Evolutionary conservation across 257 asterid genomes (phyloP).

Genomic region (Apocynum venetum): DNA sequence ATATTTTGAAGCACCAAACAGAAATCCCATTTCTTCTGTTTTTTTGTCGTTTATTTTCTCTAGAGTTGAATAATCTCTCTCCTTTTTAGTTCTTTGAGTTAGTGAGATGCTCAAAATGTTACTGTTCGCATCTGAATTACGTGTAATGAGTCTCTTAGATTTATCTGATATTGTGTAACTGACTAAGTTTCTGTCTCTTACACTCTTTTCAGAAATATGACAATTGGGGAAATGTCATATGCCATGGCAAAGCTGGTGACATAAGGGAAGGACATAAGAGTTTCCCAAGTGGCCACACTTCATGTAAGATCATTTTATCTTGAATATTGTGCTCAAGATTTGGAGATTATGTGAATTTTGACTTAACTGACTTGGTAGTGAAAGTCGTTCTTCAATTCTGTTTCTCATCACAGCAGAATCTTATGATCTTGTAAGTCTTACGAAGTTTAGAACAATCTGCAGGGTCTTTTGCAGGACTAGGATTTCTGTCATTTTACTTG

Average conservation of each 20-base stretch:
- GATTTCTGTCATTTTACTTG: slow-evolving; percentile 63
- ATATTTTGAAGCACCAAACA: not conserved
- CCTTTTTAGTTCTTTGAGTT: not conserved
- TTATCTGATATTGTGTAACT: not conserved
- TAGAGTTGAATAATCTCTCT: not conserved
- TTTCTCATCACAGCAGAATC: not conserved
- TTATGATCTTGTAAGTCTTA: not conserved
- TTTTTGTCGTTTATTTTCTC: not conserved
- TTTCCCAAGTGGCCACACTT: slow-evolving; percentile 90
- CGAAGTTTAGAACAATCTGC: slow-evolving; percentile 12
- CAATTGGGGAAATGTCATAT: slow-evolving; percentile 58
- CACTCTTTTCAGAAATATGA: slow-evolving; percentile 42
- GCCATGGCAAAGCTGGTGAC: slow-evolving; percentile 60
- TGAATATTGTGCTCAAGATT: not conserved
- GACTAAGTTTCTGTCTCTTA: not conserved
- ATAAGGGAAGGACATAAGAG: slow-evolving; percentile 91
- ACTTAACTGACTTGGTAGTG: not conserved
- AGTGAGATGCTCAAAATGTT: too few relatives aligned
- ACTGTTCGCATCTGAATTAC: not conserved
- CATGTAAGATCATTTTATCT: slow-evolving; percentile 41
- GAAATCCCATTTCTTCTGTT: not conserved
- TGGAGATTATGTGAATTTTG: not conserved
- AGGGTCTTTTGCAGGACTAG: slow-evolving; percentile 98
- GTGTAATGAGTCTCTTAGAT: not conserved
- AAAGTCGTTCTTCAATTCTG: not conserved